A percentile compares a stretch with the other conserved stretches of the same genome.
These are phyloP conservation scores for Acidomyces sp. DNA, from an alignment of 495 filamentous ascomycete genomes.

Conservation along the genomic window DNA sequence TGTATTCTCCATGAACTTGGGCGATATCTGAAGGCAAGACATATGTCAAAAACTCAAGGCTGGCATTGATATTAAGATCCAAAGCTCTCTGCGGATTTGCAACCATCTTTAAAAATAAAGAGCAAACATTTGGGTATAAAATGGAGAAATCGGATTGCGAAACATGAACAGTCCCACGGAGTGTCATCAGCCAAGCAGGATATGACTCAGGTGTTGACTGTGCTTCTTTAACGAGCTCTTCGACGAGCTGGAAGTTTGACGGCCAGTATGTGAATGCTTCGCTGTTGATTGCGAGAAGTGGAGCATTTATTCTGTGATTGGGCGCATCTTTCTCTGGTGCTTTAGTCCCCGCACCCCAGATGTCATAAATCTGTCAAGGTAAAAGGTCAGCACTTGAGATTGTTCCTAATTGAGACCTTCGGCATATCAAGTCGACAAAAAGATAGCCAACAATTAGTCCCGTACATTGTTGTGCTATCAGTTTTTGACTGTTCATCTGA, in stretches of 20 bases:
- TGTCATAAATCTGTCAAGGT: slow-evolving; percentile 45
- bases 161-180: slow-evolving; percentile 46
- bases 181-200: slow-evolving; percentile 44
- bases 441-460: too few relatives aligned
- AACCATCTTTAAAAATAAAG: slow-evolving; percentile 42
- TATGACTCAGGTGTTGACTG: slow-evolving; percentile 4
- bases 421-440: too few relatives aligned
- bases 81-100: slow-evolving; percentile 43
- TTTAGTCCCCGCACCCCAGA: slow-evolving; percentile 36
- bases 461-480: too few relatives aligned
- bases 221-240: slow-evolving; percentile 38
- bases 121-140: slow-evolving; percentile 43
- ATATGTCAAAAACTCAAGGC: slow-evolving; percentile 22
- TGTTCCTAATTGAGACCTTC: too few relatives aligned
- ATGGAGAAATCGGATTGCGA: slow-evolving; percentile 47
- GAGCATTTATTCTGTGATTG: slow-evolving; percentile 33
- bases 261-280: slow-evolving; percentile 52
- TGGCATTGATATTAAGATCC: slow-evolving; percentile 42
- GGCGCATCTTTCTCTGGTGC: slow-evolving; percentile 22
- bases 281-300: slow-evolving; percentile 44
- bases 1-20: slow-evolving; percentile 17
- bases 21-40: slow-evolving; percentile 16
- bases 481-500: too few relatives aligned
- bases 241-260: slow-evolving; percentile 40
- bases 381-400: too few relatives aligned